Evolutionary conservation across 345 rosid genomes (phyloP), one percentile per base, ranked within the genome.

Genomic region (Euphorbia lathyris): DNA sequence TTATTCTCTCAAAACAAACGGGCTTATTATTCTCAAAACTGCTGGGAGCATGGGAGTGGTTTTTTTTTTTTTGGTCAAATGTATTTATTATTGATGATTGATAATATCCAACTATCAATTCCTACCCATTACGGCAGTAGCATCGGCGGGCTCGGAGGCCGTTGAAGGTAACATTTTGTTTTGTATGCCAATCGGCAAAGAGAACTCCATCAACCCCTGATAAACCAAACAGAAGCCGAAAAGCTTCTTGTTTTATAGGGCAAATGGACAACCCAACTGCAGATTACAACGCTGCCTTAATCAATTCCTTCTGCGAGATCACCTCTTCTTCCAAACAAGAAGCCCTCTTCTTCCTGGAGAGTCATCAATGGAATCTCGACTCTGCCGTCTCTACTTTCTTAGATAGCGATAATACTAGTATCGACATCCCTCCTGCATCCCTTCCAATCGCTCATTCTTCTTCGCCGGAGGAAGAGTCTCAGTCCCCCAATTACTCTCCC

Each of bases 381-480:
- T 75, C 96, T 50, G 97, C 99, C 74, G 90, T 95, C 70, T 87
- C 97, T 6, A 92, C 97, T 42, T 95, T 95, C 86, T 76, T 95
- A 53, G 99, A 95, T 78, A 80, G 69, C 25, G 16, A 26, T 17
- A 6, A 14, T 17, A 16, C 10, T 20, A 26, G 1, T 48, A 0
- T 17, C 9, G 12, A 65, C 2, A 8, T 25, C 32, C 11, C n/a
- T 19, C 1, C 57, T 48, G 32, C 9, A 5, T 53, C 69, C 65
- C 11, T 42, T 42, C 57, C 68, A 10, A 10, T n/a, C 25, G 36
- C 88, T 23, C 86, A 76, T 13, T 74, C 86, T 2, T 73, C 66
- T 3, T 74, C 87, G 16, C 73, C 76, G 6, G 16, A 64, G 3
- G 11, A 64, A 19, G 55, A 30, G 67, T 68, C 70, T 38, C 79